Conservation (phyloP, 148 eudicot genomes). For the Spergularia bocconei region DNA sequence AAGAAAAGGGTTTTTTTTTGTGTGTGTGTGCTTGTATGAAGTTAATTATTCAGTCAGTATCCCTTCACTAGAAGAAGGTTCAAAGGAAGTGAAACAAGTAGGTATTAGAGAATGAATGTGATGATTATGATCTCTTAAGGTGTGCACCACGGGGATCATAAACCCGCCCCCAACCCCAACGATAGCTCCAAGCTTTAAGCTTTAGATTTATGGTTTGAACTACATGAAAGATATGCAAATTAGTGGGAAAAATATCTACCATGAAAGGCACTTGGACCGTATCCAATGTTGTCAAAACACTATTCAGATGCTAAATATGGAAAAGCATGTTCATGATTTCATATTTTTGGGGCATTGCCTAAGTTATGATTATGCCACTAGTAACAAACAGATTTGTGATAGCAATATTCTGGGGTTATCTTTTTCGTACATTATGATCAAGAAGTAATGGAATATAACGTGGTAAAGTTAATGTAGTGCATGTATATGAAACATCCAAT, state of each 20-base stretch:
- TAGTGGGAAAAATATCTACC: constrained; percentile 14
- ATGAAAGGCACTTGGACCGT: constrained; percentile 21
- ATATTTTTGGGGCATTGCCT: constrained; percentile 13
- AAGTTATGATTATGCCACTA: constrained; percentile 13
- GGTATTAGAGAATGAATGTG: constrained; percentile 35
- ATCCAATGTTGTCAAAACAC: constrained; percentile 20
- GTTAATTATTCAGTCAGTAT: constrained; percentile 29
- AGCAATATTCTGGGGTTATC: not conserved
- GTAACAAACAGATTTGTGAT: not conserved
- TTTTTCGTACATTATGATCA: not conserved
- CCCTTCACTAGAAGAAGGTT: constrained; percentile 36
- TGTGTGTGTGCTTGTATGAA: constrained; percentile 28
- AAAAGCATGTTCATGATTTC: constrained; percentile 23
- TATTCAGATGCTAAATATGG: constrained; percentile 11
- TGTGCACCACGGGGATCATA: constrained; percentile 33
- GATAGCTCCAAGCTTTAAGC: not conserved
- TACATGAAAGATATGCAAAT: constrained; percentile 26
- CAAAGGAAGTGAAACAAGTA: constrained; percentile 29
- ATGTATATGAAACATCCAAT: constrained; percentile 12
- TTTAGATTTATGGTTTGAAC: constrained; percentile 16
- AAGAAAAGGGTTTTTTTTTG: constrained; percentile 16
- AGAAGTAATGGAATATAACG: not conserved
- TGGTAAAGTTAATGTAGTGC: not conserved
- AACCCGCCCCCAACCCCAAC: constrained; percentile 6
- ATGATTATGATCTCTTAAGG: constrained; percentile 41